Evolutionary conservation across 805 yeast species (phyloP).

Genomic region (Metschnikowia continentalis): DNA sequence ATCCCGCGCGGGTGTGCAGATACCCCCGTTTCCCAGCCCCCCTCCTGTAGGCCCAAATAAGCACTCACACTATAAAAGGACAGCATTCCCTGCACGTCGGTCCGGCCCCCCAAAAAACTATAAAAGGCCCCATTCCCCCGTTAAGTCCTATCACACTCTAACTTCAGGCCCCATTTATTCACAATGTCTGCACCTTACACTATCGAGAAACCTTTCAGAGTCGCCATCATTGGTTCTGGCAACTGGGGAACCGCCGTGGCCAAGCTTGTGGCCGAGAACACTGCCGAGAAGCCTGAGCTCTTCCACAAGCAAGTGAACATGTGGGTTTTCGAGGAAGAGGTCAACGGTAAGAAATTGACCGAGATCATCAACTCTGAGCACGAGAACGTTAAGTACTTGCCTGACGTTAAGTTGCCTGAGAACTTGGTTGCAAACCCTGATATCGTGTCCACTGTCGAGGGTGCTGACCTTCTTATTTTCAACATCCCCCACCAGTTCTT

Average conservation of each 20-base stretch:
- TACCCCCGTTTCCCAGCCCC: constrained; percentile 2
- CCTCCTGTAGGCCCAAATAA: constrained; percentile 4
- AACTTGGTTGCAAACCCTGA: constrained; percentile 41
- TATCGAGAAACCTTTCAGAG: constrained; percentile 31
- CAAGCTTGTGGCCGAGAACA: constrained; percentile 42
- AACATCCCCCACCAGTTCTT: constrained; percentile 46
- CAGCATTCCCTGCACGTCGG: background rate
- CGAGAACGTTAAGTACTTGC: constrained; percentile 43
- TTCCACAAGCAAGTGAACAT: constrained; percentile 37
- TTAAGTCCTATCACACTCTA: too few relatives aligned
- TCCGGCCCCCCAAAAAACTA: background rate
- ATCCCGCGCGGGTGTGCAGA: constrained; percentile 1
- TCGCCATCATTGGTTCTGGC: constrained; percentile 44
- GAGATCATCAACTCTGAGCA: constrained; percentile 41
- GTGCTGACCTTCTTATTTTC: constrained; percentile 41
- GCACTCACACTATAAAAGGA: constrained; percentile 11
- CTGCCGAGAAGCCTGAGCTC: constrained; percentile 35
- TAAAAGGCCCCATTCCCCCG: background rate
- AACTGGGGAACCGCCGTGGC: constrained; percentile 49
- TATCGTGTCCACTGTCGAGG: constrained; percentile 34
- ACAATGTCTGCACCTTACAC: constrained; percentile 28
- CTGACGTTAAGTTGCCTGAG: constrained; percentile 38
- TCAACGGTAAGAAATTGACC: constrained; percentile 40
- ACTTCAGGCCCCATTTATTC: background rate
- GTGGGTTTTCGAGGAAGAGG: constrained; percentile 44